phyloP scores from a whole-genome alignment of 176 grass and related monocot species.

The Coix lacrymajobi region DNA sequence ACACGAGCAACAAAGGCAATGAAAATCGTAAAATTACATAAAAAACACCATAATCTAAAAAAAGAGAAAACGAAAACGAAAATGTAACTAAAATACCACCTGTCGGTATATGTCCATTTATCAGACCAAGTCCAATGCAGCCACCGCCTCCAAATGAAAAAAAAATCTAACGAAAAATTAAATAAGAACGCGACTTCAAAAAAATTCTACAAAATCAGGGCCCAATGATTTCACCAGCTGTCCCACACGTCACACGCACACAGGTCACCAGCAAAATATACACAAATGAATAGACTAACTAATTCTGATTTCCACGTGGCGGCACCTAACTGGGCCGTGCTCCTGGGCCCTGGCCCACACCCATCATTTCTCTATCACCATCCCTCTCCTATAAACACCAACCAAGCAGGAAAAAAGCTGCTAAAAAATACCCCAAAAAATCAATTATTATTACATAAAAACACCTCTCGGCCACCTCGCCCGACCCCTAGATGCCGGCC shows the following conservation, averaged over 20 bases:
- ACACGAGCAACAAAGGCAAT: too few relatives aligned
- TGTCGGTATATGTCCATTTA: neutral
- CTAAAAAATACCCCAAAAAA: neutral
- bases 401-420: neutral
- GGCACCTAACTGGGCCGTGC: neutral
- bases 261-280: neutral
- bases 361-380: constrained; percentile 9
- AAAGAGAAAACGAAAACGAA: neutral
- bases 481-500: constrained; percentile 49
- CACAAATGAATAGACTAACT: neutral
- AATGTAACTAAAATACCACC: neutral
- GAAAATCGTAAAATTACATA: too few relatives aligned
- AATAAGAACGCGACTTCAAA: neutral
- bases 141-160: neutral
- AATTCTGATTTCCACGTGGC: constrained; percentile 13
- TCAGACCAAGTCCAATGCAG: neutral
- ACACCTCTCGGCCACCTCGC: constrained; percentile 17
- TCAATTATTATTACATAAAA: constrained; percentile 21
- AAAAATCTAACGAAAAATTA: neutral
- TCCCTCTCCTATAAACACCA: constrained; percentile 26
- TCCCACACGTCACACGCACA: constrained; percentile 26
- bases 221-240: constrained; percentile 26
- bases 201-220: neutral
- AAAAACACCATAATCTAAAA: neutral
- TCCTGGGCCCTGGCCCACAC: constrained; percentile 2